Conservation (phyloP, 23 red algal species). For the Gracilaria domingensis region DNA sequence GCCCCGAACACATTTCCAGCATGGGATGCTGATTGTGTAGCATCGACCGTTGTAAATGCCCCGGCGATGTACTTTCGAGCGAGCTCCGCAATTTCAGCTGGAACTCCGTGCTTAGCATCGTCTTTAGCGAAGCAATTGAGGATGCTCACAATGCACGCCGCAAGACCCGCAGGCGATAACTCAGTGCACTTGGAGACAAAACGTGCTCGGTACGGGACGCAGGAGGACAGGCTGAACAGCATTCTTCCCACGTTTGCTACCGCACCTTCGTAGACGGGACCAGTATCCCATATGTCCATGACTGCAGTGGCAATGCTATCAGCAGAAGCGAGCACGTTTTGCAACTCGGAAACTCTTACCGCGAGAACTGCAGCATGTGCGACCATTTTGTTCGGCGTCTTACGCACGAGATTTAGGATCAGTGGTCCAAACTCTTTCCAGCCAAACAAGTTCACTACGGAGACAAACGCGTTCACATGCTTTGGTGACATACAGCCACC, state of each 20-base stretch:
- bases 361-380: not conserved
- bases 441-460: not conserved
- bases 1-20: not conserved
- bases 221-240: not conserved
- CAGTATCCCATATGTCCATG: not conserved
- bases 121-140: not conserved
- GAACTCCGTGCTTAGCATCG: not conserved
- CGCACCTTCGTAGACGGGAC: not conserved
- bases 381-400: not conserved
- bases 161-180: not conserved
- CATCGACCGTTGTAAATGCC: not conserved
- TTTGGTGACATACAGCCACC: not conserved
- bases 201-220: not conserved
- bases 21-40: not conserved
- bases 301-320: not conserved
- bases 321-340: not conserved
- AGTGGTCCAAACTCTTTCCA: not conserved
- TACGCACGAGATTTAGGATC: not conserved
- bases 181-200: not conserved
- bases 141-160: not conserved
- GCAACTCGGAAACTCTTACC: not conserved
- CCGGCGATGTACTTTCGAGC: not conserved
- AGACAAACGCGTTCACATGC: not conserved
- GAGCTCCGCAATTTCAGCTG: not conserved
- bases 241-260: not conserved